A percentile compares a stretch with the other conserved stretches of the same genome.
Evolutionary conservation across 495 filamentous ascomycete genomes (phyloP).

Genomic region (Sphaerosporella brunnea): DNA sequence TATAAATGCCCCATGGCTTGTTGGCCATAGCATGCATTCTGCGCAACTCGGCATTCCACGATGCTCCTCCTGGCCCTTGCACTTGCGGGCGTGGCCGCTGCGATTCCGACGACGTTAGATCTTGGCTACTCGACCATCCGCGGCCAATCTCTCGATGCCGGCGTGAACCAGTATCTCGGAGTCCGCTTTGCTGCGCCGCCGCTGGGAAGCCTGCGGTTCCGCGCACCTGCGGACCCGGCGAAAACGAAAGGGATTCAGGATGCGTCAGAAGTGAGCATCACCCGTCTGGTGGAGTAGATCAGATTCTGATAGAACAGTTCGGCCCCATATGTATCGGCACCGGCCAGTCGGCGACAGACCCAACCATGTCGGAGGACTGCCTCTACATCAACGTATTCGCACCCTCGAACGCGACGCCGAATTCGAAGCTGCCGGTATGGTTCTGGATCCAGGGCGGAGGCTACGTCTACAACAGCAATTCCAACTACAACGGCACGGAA

Average conservation of each 20-base stretch:
- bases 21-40: too few relatives aligned
- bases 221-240: constrained; percentile 1
- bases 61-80: too few relatives aligned
- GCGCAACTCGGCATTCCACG: too few relatives aligned
- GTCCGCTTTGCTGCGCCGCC: constrained; percentile 7
- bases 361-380: constrained; percentile 6
- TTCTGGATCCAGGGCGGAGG: constrained; percentile 11
- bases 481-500: not conserved
- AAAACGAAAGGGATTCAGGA: constrained; percentile 1
- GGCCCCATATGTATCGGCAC: not conserved
- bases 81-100: too few relatives aligned
- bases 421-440: constrained; percentile 4
- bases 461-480: not conserved
- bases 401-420: not conserved
- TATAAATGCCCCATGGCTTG: too few relatives aligned
- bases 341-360: not conserved
- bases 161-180: constrained; percentile 1
- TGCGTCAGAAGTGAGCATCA: too few relatives aligned
- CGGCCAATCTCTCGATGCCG: constrained; percentile 17
- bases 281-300: too few relatives aligned
- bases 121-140: constrained; percentile 32
- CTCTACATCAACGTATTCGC: constrained; percentile 6
- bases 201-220: constrained; percentile 1
- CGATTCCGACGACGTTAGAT: constrained; percentile 22
- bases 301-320: too few relatives aligned